Evolutionary conservation across 306 rosid genomes (phyloP).

Genomic region (Pyrus bretschneideri): DNA sequence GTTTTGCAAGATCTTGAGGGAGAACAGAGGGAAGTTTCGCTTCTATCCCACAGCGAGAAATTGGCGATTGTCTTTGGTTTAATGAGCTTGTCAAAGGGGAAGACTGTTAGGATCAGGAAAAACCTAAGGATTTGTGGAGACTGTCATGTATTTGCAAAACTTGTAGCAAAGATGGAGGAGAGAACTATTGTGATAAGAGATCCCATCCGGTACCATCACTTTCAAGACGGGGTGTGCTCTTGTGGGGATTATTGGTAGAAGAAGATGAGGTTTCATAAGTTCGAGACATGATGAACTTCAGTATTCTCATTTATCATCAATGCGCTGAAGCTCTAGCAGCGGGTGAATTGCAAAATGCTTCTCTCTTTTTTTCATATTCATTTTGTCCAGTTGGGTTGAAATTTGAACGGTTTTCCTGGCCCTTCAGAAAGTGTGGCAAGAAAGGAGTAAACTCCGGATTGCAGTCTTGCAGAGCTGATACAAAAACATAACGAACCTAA

Average conservation of each 20-base stretch:
- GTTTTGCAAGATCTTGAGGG: slow-evolving; percentile 84
- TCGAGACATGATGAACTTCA: neutral
- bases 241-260: slow-evolving; percentile 84
- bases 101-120: slow-evolving; percentile 70
- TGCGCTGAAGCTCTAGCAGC: neutral
- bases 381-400: neutral
- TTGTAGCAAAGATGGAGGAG: slow-evolving; percentile 48
- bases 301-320: neutral
- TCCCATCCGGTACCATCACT: slow-evolving; percentile 86
- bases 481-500: no score
- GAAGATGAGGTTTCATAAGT: neutral
- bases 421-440: neutral
- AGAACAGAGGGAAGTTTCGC: slow-evolving; percentile 81
- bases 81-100: slow-evolving; percentile 60
- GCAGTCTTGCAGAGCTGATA: neutral
- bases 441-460: neutral
- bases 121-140: slow-evolving; percentile 91
- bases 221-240: slow-evolving; percentile 67
- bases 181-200: slow-evolving; percentile 71
- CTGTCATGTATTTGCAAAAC: slow-evolving; percentile 77
- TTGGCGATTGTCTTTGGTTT: slow-evolving; percentile 67
- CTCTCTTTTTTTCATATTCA: neutral
- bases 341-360: neutral
- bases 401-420: neutral
- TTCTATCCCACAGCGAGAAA: slow-evolving; percentile 73